Evolutionary conservation across 164 flowering plant species (phyloP).

Genomic region (Piper betle): DNA sequence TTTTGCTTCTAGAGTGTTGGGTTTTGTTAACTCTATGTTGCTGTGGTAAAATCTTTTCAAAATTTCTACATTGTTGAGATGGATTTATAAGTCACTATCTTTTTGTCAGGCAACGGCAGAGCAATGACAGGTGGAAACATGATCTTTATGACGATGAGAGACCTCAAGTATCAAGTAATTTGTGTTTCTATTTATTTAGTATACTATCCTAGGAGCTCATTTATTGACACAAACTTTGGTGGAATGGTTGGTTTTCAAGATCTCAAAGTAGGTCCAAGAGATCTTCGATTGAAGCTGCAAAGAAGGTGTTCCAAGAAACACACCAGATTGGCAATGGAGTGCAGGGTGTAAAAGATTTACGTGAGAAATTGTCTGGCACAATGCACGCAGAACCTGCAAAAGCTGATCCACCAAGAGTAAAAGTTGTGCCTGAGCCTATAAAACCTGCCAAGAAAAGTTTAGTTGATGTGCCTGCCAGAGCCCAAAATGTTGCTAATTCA

Average conservation of each 20-base stretch:
- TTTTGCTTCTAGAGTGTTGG: neutral
- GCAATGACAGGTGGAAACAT: constrained; percentile 90
- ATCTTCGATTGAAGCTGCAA: constrained; percentile 87
- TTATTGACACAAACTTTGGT: neutral
- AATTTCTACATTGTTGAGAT: neutral
- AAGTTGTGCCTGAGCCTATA: constrained; percentile 19
- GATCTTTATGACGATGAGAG: constrained; percentile 48
- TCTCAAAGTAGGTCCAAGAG: constrained; percentile 46
- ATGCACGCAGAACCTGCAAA: constrained; percentile 40
- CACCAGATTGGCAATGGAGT: constrained; percentile 34
- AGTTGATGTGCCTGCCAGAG: constrained; percentile 26
- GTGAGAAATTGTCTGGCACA: constrained; percentile 80
- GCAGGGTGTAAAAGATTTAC: constrained; percentile 55
- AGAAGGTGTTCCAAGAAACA: constrained; percentile 37
- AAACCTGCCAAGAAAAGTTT: constrained; percentile 43
- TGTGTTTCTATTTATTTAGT: constrained; percentile 3
- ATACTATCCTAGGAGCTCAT: neutral
- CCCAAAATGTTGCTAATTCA: constrained; percentile 27
- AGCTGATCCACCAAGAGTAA: constrained; percentile 34
- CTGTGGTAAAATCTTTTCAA: neutral
- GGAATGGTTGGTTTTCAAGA: constrained; percentile 26
- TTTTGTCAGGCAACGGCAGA: constrained; percentile 65
- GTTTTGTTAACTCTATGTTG: neutral
- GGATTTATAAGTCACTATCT: neutral
- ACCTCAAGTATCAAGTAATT: constrained; percentile 41